phyloP scores from a whole-genome alignment of 495 filamentous ascomycete genomes.

The Neurospora sp. region DNA sequence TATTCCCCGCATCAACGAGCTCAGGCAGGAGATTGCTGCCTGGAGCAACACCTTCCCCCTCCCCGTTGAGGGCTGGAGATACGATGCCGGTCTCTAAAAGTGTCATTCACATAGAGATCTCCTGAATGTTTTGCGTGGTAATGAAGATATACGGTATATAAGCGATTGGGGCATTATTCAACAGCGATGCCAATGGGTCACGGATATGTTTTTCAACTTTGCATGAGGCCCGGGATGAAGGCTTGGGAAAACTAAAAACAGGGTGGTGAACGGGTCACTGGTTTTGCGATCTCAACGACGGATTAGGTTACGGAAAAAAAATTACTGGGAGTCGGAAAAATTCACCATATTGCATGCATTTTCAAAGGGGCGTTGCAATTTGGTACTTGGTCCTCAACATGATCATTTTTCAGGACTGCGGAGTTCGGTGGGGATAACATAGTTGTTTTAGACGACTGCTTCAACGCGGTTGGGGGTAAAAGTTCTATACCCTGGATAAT shows the following conservation, averaged over 20 bases:
- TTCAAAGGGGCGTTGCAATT: constrained; percentile 28
- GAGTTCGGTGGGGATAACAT: constrained; percentile 17
- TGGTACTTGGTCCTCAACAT: constrained; percentile 26
- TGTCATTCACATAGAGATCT: not conserved
- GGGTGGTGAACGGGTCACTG: constrained; percentile 1
- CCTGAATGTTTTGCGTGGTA: not conserved
- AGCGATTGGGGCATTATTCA: not conserved
- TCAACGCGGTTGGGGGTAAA: constrained; percentile 21
- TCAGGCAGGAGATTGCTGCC: constrained; percentile 77
- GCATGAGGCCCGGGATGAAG: constrained; percentile 4
- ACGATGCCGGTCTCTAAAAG: constrained; percentile 38
- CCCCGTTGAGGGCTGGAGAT: constrained; percentile 61
- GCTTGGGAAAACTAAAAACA: constrained; percentile 6
- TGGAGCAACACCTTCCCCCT: constrained; percentile 93
- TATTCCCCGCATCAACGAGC: constrained; percentile 64
- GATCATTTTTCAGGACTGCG: constrained; percentile 18
- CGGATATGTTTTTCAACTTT: constrained; percentile 15
- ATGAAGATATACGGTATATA: constrained; percentile 1
- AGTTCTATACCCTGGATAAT: not conserved
- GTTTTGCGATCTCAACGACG: constrained; percentile 19
- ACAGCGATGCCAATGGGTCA: constrained; percentile 8
- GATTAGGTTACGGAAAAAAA: constrained; percentile 12
- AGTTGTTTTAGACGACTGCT: constrained; percentile 17
- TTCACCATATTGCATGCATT: constrained; percentile 23
- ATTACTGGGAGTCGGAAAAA: constrained; percentile 19